Evolutionary conservation across 139 green algal genomes (phyloP), one percentile per base, ranked within the genome.

Genomic region (Desmodesmus armatus): DNA sequence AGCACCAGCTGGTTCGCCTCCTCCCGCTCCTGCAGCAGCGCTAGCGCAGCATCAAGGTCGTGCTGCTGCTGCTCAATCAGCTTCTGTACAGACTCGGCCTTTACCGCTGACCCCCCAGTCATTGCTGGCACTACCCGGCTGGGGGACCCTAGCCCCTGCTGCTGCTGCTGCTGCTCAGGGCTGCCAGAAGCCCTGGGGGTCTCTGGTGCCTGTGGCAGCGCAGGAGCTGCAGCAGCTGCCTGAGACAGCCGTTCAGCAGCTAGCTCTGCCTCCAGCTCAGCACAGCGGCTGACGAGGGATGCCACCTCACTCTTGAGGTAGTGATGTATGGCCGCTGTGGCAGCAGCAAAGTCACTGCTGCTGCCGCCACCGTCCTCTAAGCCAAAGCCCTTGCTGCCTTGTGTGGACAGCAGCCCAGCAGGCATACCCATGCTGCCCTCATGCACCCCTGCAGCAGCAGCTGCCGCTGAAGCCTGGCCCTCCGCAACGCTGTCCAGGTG

Each of bases 41-140:
- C 17, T 37, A 82, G 40, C 21, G 76, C 76, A n/a, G 35, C 55
- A n/a, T 82, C 76, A 19, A 82, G 76, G 37, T 82, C 76, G n/a
- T 67, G 76, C 76, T 82, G 76, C 76, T 82, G 76, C 76, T 82
- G 76, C 47, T 55, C 55, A 53, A 82, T 71, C 3, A 82, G 55
- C 55, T 71, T 53, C 76, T 82, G 76, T 19, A 82, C 62, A 37
- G 76, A 53, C 7, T 17, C 55, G 27, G 76, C 49, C 63, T 43
- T n/a, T n/a, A n/a, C n/a, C n/a, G n/a, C 21, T 62, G 17, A 17
- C 51, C 21, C 21, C 11, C 27, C 62, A 33, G 62, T 29, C 7
- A 27, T 21, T 23, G 66, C 31, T 75, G 39, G 73, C 73, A 65
- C n/a, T 39, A 35, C 25, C 69, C 41, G 69, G 39, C 69, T 77